phyloP scores from a whole-genome alignment of 2,329 filamentous ascomycete genomes.

The Penicillium occitanis region DNA sequence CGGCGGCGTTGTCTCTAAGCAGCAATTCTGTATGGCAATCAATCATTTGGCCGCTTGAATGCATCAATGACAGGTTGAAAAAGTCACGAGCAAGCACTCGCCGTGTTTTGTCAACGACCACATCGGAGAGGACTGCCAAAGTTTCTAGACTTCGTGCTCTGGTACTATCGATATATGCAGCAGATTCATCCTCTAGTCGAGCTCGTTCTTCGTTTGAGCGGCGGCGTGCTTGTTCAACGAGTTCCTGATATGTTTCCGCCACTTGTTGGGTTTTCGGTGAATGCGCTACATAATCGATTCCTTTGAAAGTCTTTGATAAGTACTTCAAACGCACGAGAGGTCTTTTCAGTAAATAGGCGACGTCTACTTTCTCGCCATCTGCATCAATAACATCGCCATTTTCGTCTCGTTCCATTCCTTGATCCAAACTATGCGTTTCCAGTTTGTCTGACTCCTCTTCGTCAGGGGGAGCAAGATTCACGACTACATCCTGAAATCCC shows the following conservation, averaged over 20 bases:
- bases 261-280: conserved; percentile 58
- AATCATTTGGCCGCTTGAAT: conserved; percentile 86
- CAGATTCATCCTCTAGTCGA: conserved; percentile 80
- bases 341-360: conserved; percentile 86
- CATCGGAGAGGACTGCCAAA: conserved; percentile 66
- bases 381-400: conserved; percentile 64
- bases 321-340: conserved; percentile 86
- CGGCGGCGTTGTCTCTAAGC: conserved; percentile 74
- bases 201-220: conserved; percentile 71
- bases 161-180: conserved; percentile 76
- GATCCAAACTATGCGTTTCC: conserved; percentile 53
- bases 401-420: conserved; percentile 57
- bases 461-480: conserved; percentile 79
- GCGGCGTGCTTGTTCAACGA: conserved; percentile 75
- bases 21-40: conserved; percentile 87
- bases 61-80: conserved; percentile 79
- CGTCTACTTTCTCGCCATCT: conserved; percentile 86
- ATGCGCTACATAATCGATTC: conserved; percentile 44
- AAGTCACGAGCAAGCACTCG: conserved; percentile 88
- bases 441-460: conserved; percentile 57
- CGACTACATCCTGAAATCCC: conserved; percentile 90
- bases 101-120: conserved; percentile 71
- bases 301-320: conserved; percentile 78
- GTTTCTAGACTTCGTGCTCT: conserved; percentile 77
- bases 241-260: conserved; percentile 63